Percentiles rank a stretch among this genome's conserved stretches.
Conservation (phyloP, 768 basidiomycete species). For the Clitopilus passeckerianus region DNA sequence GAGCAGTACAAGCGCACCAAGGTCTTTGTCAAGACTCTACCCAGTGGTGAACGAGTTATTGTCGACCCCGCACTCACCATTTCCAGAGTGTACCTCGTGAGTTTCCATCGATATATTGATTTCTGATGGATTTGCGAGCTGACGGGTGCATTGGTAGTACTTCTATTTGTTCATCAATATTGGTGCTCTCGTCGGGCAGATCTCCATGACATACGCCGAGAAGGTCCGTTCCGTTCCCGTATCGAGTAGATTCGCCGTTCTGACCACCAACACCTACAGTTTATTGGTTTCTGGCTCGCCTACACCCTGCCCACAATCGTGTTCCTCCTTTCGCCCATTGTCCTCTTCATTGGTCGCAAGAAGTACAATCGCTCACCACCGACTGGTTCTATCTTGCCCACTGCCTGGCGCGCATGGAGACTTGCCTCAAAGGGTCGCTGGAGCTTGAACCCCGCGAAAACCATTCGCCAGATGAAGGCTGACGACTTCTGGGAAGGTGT, state of each 20-base stretch:
- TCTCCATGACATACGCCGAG: constrained; percentile 64
- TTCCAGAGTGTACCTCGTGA: constrained; percentile 69
- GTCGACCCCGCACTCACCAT: constrained; percentile 69
- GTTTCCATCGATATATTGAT: constrained; percentile 13
- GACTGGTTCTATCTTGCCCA: constrained; percentile 57
- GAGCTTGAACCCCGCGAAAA: constrained; percentile 49
- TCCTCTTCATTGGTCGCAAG: constrained; percentile 50
- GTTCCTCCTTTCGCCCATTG: constrained; percentile 57
- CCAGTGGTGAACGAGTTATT: constrained; percentile 64
- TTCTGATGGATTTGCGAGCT: background rate
- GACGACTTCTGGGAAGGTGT: constrained; percentile 71
- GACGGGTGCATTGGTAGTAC: constrained; percentile 29
- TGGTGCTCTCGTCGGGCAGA: constrained; percentile 65
- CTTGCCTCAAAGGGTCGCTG: constrained; percentile 45
- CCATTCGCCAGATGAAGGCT: constrained; percentile 43
- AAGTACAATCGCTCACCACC: constrained; percentile 55
- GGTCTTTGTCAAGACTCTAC: constrained; percentile 44
- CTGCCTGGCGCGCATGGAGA: constrained; percentile 40
- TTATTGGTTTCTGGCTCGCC: constrained; percentile 63
- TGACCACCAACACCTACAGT: constrained; percentile 26
- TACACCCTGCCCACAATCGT: constrained; percentile 60
- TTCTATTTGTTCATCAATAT: constrained; percentile 74
- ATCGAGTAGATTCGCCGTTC: background rate
- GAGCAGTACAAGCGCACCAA: constrained; percentile 63
- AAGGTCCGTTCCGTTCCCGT: constrained; percentile 29